Percentiles rank a stretch among this genome's conserved stretches.
Evolutionary conservation across 805 yeast species (phyloP).

Genomic region (Kodamaea hsintzibuensis): DNA sequence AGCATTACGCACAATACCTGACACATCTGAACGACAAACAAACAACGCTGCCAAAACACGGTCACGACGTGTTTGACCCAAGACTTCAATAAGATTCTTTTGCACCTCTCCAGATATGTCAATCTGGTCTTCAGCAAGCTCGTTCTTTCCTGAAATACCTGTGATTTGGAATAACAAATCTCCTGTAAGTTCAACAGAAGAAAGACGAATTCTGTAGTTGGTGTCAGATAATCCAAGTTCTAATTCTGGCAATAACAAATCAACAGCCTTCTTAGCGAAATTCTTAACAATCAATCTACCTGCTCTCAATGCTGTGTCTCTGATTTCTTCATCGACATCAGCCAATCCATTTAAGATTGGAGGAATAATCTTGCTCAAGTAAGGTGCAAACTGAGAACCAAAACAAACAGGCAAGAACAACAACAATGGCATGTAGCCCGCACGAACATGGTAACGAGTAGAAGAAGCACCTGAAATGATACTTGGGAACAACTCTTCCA

Average conservation of each 20-base stretch:
- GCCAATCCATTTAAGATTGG: slow-evolving; percentile 91
- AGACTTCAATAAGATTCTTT: slow-evolving; percentile 66
- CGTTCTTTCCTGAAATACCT: slow-evolving; percentile 81
- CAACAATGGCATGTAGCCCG: slow-evolving; percentile 88
- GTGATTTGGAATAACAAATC: slow-evolving; percentile 92
- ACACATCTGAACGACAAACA: slow-evolving; percentile 89
- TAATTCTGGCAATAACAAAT: slow-evolving; percentile 87
- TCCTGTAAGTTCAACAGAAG: slow-evolving; percentile 94
- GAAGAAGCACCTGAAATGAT: slow-evolving; percentile 72
- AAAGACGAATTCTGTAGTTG: slow-evolving; percentile 82
- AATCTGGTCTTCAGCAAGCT: slow-evolving; percentile 55
- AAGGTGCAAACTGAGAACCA: slow-evolving; percentile 89
- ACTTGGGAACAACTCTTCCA: slow-evolving; percentile 85
- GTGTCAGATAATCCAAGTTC: slow-evolving; percentile 85
- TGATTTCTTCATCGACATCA: slow-evolving; percentile 79
- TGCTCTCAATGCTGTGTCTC: slow-evolving; percentile 87
- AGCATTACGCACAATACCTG: slow-evolving; percentile 83
- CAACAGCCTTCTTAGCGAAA: slow-evolving; percentile 91
- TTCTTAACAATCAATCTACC: slow-evolving; percentile 90
- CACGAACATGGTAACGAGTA: slow-evolving; percentile 72
- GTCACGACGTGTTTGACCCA: slow-evolving; percentile 89
- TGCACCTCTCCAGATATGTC: slow-evolving; percentile 53
- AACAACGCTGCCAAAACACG: slow-evolving; percentile 82
- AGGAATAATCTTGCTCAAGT: slow-evolving; percentile 82
- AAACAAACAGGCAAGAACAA: slow-evolving; percentile 92